Conservation (phyloP, 306 rosid species). For the Pterocarpus santalinus region DNA sequence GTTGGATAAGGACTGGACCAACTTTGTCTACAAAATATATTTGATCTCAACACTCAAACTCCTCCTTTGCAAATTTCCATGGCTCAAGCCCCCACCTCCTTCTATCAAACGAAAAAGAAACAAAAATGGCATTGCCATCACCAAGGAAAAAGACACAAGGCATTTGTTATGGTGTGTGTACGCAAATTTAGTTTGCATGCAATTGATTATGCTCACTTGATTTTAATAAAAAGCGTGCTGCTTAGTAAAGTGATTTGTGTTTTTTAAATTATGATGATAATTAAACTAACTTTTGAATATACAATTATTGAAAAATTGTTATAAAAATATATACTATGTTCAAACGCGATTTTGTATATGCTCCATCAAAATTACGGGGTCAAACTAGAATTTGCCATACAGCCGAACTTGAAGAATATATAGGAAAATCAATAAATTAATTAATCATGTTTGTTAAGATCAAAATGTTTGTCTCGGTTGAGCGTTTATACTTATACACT, state of each 20-base stretch:
- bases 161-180: conserved; percentile 23
- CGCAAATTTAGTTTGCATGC: background rate
- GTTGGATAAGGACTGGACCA: conserved; percentile 53
- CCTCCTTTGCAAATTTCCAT: conserved; percentile 48
- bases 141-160: conserved; percentile 42
- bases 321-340: background rate
- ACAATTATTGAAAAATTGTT: background rate
- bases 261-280: background rate
- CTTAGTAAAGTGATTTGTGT: no score
- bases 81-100: conserved; percentile 51
- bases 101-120: conserved; percentile 28
- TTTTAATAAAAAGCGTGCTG: background rate
- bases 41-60: conserved; percentile 21
- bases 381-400: background rate
- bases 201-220: background rate
- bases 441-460: background rate
- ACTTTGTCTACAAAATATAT: conserved; percentile 44
- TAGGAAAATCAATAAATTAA: background rate
- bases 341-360: background rate
- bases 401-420: background rate
- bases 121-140: conserved; percentile 31
- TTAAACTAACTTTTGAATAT: background rate
- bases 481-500: background rate
- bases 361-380: background rate
- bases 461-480: background rate